Percentiles rank a stretch among this genome's conserved stretches.
phyloP scores from a whole-genome alignment of 2,329 filamentous ascomycete genomes.

The Botrytis paeoniae region DNA sequence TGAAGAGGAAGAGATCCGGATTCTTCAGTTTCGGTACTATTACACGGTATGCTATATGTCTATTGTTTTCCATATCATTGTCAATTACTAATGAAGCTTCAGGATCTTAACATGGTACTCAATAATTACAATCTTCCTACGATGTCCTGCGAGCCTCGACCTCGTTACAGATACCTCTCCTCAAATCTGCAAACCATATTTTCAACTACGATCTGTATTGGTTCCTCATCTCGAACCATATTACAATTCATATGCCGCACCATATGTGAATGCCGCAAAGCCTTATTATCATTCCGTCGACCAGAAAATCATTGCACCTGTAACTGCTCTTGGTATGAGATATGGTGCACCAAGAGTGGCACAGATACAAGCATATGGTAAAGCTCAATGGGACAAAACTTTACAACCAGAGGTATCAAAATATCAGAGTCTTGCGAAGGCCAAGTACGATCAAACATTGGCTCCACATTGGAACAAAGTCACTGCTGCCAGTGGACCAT shows the following conservation, averaged over 20 bases:
- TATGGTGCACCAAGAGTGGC: slow-evolving; percentile 73
- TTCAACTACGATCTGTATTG: slow-evolving; percentile 59
- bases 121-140: slow-evolving; percentile 75
- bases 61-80: background rate
- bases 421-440: slow-evolving; percentile 57
- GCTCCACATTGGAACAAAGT: slow-evolving; percentile 70
- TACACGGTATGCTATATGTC: slow-evolving; percentile 49
- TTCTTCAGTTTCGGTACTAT: slow-evolving; percentile 50
- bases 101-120: slow-evolving; percentile 85
- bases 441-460: slow-evolving; percentile 67
- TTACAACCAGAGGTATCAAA: slow-evolving; percentile 71
- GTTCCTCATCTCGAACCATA: slow-evolving; percentile 79
- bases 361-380: slow-evolving; percentile 62
- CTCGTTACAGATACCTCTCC: slow-evolving; percentile 69
- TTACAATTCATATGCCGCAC: slow-evolving; percentile 78
- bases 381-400: slow-evolving; percentile 73
- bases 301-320: slow-evolving; percentile 66
- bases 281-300: slow-evolving; percentile 70
- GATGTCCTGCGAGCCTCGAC: slow-evolving; percentile 70
- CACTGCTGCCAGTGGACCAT: slow-evolving; percentile 60
- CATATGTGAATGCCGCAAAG: slow-evolving; percentile 71
- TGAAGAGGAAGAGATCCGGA: slow-evolving; percentile 31
- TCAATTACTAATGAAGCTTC: slow-evolving; percentile 18
- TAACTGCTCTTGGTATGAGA: slow-evolving; percentile 61
- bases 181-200: slow-evolving; percentile 79